Conservation (phyloP, 352 stramenopile species). For the Globisporangium recalcitrans region DNA sequence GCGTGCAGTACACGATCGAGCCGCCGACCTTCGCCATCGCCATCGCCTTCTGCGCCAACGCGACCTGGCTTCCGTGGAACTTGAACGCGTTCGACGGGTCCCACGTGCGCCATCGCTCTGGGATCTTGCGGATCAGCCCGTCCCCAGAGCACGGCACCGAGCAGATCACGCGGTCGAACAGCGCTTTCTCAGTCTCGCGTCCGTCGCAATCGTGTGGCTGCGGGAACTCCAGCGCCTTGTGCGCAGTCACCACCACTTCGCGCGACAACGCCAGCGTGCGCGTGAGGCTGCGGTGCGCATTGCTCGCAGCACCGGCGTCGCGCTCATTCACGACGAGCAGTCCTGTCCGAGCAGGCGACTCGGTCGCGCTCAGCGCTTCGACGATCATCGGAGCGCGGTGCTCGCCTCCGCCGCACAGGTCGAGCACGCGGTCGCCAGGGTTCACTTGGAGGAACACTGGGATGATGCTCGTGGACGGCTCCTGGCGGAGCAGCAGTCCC, state of each 20-base stretch:
- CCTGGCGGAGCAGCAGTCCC: conserved; percentile 91
- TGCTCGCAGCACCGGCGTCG: conserved; percentile 45
- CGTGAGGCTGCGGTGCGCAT: conserved; percentile 45
- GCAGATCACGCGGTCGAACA: conserved; percentile 78
- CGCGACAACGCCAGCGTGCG: conserved; percentile 47
- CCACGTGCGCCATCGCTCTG: conserved; percentile 80
- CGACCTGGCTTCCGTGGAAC: conserved; percentile 65
- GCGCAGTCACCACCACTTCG: conserved; percentile 54
- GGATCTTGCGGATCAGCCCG: conserved; percentile 69
- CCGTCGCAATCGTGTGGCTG: conserved; percentile 16
- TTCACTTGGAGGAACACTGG: conserved; percentile 91
- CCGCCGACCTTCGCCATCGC: conserved; percentile 45
- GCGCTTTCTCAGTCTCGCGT: conserved; percentile 16
- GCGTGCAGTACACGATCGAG: conserved; percentile 65
- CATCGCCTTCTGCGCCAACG: conserved; percentile 70
- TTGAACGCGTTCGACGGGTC: conserved; percentile 38
- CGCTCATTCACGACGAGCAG: conserved; percentile 73
- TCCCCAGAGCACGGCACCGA: conserved; percentile 77
- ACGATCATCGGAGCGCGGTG: conserved; percentile 56
- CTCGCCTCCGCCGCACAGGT: conserved; percentile 68
- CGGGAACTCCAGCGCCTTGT: conserved; percentile 76
- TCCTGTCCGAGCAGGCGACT: conserved; percentile 11
- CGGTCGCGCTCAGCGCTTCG: conserved; percentile 21
- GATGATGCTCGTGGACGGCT: conserved; percentile 94
- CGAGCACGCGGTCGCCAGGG: conserved; percentile 69